These are phyloP conservation scores for Torulaspora delbrueckii DNA, from an alignment of 805 yeast species.

Conservation along the genomic window DNA sequence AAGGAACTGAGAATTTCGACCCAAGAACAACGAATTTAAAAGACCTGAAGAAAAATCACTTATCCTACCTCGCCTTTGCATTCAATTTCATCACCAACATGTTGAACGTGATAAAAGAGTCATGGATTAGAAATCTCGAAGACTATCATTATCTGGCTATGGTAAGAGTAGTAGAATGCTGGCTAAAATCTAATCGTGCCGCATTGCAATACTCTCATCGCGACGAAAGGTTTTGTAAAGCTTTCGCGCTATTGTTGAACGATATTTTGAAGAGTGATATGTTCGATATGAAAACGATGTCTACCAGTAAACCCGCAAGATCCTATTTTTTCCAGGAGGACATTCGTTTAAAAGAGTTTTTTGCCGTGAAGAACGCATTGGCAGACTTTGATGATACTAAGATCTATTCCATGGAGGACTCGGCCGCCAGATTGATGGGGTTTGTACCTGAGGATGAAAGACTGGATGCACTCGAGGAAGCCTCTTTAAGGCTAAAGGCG, in stretches of 20 bases:
- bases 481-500: conserved; percentile 13
- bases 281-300: not conserved
- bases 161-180: conserved; percentile 50
- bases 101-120: conserved; percentile 30
- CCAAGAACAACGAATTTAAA: conserved; percentile 8
- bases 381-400: conserved; percentile 55
- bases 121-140: conserved; percentile 25
- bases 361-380: conserved; percentile 48
- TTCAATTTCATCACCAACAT: conserved; percentile 40
- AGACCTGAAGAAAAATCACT: conserved; percentile 10
- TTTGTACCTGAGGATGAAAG: conserved; percentile 9
- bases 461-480: conserved; percentile 10
- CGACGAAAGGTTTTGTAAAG: conserved; percentile 31
- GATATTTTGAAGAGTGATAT: conserved; percentile 19
- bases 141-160: conserved; percentile 32
- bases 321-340: conserved; percentile 59
- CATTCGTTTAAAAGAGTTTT: conserved; percentile 55
- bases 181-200: conserved; percentile 50
- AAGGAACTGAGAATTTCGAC: conserved; percentile 1
- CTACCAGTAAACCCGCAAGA: conserved; percentile 41
- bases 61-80: conserved; percentile 37
- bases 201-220: conserved; percentile 38
- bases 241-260: conserved; percentile 33
- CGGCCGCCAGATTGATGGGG: conserved; percentile 21
- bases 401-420: conserved; percentile 16